Conservation (phyloP, 2,329 filamentous ascomycete genomes). For the Sclerotinia glacialis region DNA sequence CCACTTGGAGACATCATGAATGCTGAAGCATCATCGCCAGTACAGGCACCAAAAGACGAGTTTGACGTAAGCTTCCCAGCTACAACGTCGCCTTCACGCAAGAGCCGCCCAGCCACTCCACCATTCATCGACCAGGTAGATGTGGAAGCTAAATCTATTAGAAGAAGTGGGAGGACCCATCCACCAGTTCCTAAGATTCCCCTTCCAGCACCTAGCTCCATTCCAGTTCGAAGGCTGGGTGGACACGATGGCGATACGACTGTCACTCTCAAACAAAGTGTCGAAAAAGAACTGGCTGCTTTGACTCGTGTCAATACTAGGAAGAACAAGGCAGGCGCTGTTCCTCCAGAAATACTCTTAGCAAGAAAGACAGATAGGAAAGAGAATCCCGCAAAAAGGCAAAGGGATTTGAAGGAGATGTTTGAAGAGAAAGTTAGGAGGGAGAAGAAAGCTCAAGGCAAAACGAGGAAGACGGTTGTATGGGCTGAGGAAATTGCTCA, state of each 20-base stretch:
- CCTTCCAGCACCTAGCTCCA: conserved; percentile 35
- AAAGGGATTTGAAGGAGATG: conserved; percentile 39
- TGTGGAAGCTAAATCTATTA: conserved; percentile 30
- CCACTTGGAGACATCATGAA: conserved; percentile 31
- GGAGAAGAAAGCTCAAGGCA: conserved; percentile 32
- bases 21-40: conserved; percentile 29
- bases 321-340: conserved; percentile 45
- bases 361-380: conserved; percentile 42
- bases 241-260: conserved; percentile 37
- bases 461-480: conserved; percentile 34
- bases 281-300: conserved; percentile 45
- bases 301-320: conserved; percentile 47
- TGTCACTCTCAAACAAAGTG: conserved; percentile 38
- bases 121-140: conserved; percentile 26
- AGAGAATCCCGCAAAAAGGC: conserved; percentile 42
- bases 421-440: conserved; percentile 35
- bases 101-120: conserved; percentile 23
- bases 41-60: conserved; percentile 30
- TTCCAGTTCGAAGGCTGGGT: conserved; percentile 36
- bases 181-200: conserved; percentile 34
- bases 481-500: conserved; percentile 39
- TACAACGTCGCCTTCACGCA: conserved; percentile 29
- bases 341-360: conserved; percentile 37
- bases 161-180: conserved; percentile 38
- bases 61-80: conserved; percentile 30